A percentile compares a stretch with the other conserved stretches of the same genome.
Evolutionary conservation across 306 rosid genomes (phyloP).

Genomic region (Cucurbita ficifolia): DNA sequence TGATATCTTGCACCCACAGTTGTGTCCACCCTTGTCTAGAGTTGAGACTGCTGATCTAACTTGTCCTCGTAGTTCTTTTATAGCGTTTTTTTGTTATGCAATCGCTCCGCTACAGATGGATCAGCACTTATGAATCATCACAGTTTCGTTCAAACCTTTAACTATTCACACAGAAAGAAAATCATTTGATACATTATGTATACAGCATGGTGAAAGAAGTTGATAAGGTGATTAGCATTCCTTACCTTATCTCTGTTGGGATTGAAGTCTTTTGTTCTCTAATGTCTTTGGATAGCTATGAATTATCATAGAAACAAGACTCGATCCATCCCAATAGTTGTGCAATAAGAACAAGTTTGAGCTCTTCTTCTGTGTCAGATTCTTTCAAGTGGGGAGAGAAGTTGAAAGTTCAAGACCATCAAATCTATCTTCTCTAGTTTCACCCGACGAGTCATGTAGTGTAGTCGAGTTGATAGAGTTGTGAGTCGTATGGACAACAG

Average conservation of each 20-base stretch:
- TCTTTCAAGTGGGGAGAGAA: neutral
- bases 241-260: neutral
- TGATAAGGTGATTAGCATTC: neutral
- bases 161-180: neutral
- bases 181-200: neutral
- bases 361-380: neutral
- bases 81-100: neutral
- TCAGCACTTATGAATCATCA: neutral
- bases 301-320: neutral
- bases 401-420: neutral
- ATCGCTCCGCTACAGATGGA: neutral
- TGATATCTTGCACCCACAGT: neutral
- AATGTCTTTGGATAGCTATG: neutral
- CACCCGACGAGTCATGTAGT: neutral
- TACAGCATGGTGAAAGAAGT: neutral
- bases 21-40: neutral
- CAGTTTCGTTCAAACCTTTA: neutral
- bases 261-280: neutral
- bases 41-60: neutral
- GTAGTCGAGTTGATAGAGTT: neutral
- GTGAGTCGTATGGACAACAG: slow-evolving; percentile 2
- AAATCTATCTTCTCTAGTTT: slow-evolving; percentile 2
- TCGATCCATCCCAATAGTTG: neutral
- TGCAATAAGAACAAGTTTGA: neutral
- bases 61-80: neutral